Base-by-base conservation (phyloP, 2,329 filamentous ascomycete species). In the Verticillium nubilum region DNA sequence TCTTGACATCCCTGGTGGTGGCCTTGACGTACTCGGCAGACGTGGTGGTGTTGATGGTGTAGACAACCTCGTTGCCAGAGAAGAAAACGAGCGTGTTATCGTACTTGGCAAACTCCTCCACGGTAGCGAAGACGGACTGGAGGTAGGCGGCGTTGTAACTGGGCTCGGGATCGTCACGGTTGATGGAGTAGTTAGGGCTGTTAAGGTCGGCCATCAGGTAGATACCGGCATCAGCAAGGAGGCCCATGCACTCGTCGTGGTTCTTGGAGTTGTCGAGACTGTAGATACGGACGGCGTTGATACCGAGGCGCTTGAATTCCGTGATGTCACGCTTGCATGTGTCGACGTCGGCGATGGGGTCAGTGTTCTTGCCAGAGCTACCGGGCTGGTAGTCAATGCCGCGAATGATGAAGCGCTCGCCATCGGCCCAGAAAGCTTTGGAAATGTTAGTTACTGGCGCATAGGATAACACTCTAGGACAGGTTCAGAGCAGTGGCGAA, bases 251-350 rank as follows among this genome's bases (percentile, higher is more conserved):
- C 63, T 86, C 83, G 68, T 93, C 87, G 77, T 97, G 93, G 58
- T 61, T 58, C 67, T 81, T 78, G 56, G 86, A 87, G 83, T 97
- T 97, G 80, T 97, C 93, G 66, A 96, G 87, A 15, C 89, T 91
- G 83, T 97, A 97, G 63, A 97, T 90, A 74, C 93, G 92, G 71
- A 97, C 82, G 26, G 92, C 92, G 81, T 97, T 97, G 77, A 97
- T 79, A 55, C 92, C 92, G 56, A 97, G 82, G 66, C 92, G 84
- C 80, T 91, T 85, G 86, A 97, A 96, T 72, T 91, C 81, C 56
- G 78, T 76, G 67, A 97, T 89, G 70, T 96, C 92, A 65, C 92
- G 89, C 73, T 85, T 82, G 84, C 93, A 97, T 69, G 81, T 76
- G 3, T 74, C 74, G 26, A 78, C 70, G 68, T 96, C 87, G 63